Evolutionary conservation across 106 monocot species (phyloP), one percentile per base, ranked within the genome.

Genomic region (Acorus gramineus): DNA sequence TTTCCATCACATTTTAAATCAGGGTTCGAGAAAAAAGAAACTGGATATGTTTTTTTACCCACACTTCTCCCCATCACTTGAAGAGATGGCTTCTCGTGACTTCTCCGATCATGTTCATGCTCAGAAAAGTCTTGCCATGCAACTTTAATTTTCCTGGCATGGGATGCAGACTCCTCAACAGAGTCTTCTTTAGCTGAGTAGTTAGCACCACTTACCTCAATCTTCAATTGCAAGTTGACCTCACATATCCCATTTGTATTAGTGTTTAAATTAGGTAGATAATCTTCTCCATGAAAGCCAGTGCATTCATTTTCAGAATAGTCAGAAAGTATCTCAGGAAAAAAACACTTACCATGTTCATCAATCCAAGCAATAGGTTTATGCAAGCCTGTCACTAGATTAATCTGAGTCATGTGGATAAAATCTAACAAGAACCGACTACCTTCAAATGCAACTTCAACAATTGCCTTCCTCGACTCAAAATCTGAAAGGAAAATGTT

Each of bases 341-440:
- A 81, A 56, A 73, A 81, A 49, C 65, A 69, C 50, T 69, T 69
- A 8, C 73, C 81, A 49, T 73, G 56, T 10, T 69, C 73, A 65
- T 81, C 81, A 60, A 81, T 73, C 81, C 81, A 81, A 69, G 73
- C 81, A 46, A 89, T 52, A 42, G 77, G 82, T 57, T 81, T 85
- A 11, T 69, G 62, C 9, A 78, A 28, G 14, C 69, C 79, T 14
- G 85, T 77, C 51, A 64, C 69, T 45, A 62, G 57, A 74, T 87
- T 74, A 56, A 96, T 71, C 43, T 73, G 70, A 61, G 85, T 60
- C 90, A 84, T 87, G 64, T 77, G 87, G 8, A 90, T 72, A 68
- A 87, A 96, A 67, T 96, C 87, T 44, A 96, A 68, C 61, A 96
- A 70, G 45, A 85, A 63, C 12, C 72, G 69, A 12, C 72, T 45